Base-by-base conservation (phyloP, 2,329 filamentous ascomycete species). In the Mariannaea sp. region DNA sequence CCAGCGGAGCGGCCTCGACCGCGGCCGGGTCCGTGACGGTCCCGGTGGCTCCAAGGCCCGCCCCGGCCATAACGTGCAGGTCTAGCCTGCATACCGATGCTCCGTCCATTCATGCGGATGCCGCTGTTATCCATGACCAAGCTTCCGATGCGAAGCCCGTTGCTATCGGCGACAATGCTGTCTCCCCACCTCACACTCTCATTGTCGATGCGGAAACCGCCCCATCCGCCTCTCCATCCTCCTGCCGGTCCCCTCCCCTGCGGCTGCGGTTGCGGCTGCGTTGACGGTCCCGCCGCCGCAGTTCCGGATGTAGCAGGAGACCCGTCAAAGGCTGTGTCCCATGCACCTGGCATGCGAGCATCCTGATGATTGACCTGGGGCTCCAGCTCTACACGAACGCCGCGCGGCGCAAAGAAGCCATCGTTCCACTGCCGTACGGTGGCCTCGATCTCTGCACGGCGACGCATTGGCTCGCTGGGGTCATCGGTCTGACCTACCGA, bases 361-460 rank as follows among this genome's bases (percentile, higher is more conserved):
- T 57, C 62, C 8, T 24, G 17, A 10, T 22, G 16, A 12, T 1
- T 5, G 13, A 7, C 17, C 35, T 61, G 44, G 1, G 57, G 59
- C 16, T 66, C 55, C 4, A 77, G 60, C 1, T 63, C 67, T 33
- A 85, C 72, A 2, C 60, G 67, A 8, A 84, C 68, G 12, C 77
- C 77, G 9, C 82, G 71, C 2, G 78, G 80, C 1, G 60, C 68
- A 53, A 85, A 85, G 67, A 85, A 84, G 4, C 76, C 75, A 3
- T 75, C 72, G 58, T 85, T 85, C 82, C 82, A 85, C 59, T 83
- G 78, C 39, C 71, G 64, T 1, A 81, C 70, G 0, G 77, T 78
- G 1, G 68, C 68, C 14, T 78, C 73, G 5, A 74, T 59, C 19
- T 71, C 67, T 41, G 67, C 64, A 1, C 57, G 57, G 29, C 64